Conservation (phyloP, 129 eudicot genomes). For the Ambrosia artemisiifolia region DNA sequence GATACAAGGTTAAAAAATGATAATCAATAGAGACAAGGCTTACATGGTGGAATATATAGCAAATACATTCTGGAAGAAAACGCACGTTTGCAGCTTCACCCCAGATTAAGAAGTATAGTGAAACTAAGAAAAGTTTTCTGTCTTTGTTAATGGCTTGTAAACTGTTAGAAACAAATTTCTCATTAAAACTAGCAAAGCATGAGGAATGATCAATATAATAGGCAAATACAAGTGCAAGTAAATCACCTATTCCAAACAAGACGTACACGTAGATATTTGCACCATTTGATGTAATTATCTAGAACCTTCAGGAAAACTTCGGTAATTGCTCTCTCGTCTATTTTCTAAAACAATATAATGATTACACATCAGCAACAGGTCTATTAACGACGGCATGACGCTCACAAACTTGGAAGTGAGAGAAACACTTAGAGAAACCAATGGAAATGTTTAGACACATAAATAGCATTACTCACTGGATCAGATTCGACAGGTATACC, state of each 20-base stretch:
- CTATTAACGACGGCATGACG: background rate
- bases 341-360: slow-evolving; percentile 46
- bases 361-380: slow-evolving; percentile 12
- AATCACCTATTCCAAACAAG: slow-evolving; percentile 81
- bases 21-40: slow-evolving; percentile 29
- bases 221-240: slow-evolving; percentile 17
- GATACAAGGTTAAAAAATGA: slow-evolving; percentile 1
- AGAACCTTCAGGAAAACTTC: slow-evolving; percentile 90
- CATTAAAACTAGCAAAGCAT: slow-evolving; percentile 13
- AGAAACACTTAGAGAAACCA: background rate
- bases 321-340: slow-evolving; percentile 79
- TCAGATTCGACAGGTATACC: slow-evolving; percentile 70
- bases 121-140: slow-evolving; percentile 80
- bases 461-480: slow-evolving; percentile 63
- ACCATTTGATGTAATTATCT: slow-evolving; percentile 96
- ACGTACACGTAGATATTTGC: slow-evolving; percentile 80
- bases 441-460: background rate
- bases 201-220: slow-evolving; percentile 2
- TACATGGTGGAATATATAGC: slow-evolving; percentile 96
- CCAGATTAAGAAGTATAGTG: slow-evolving; percentile 87
- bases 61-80: slow-evolving; percentile 97
- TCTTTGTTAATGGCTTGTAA: slow-evolving; percentile 90
- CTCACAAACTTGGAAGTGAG: background rate
- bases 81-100: slow-evolving; percentile 99
- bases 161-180: slow-evolving; percentile 39